phyloP scores from a whole-genome alignment of 2,329 filamentous ascomycete genomes.

The Cercospora berteroae region DNA sequence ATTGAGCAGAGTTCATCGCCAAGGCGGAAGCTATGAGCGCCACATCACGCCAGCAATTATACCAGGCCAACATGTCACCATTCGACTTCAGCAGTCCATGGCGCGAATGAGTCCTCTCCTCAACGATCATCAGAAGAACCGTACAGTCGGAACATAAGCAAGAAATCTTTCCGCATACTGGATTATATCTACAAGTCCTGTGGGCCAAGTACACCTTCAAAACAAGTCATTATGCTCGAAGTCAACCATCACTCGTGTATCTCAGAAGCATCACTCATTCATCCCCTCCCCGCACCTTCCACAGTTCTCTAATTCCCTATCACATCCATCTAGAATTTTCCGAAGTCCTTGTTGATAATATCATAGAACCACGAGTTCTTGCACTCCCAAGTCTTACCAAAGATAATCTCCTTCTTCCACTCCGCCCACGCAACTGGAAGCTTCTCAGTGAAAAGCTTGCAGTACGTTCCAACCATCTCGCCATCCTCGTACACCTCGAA shows the following conservation, averaged over 20 bases:
- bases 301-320: background rate
- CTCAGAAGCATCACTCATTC: background rate
- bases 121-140: background rate
- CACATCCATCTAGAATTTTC: slow-evolving; percentile 5
- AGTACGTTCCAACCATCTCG: slow-evolving; percentile 33
- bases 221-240: background rate
- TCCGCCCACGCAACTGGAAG: slow-evolving; percentile 1
- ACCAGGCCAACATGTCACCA: background rate
- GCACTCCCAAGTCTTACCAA: slow-evolving; percentile 8
- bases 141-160: background rate
- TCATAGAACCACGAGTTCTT: slow-evolving; percentile 15
- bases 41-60: background rate
- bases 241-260: background rate
- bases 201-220: background rate
- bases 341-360: slow-evolving; percentile 8
- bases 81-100: background rate
- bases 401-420: background rate
- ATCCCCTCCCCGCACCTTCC: background rate
- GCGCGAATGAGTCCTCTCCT: background rate
- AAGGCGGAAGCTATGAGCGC: background rate
- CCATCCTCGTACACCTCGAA: slow-evolving; percentile 33
- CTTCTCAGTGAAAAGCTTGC: slow-evolving; percentile 30
- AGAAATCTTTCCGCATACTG: background rate
- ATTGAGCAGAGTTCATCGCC: background rate
- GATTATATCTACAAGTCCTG: background rate